phyloP scores from a whole-genome alignment of 805 yeast genomes.

The Saccharomyces mikatae region DNA sequence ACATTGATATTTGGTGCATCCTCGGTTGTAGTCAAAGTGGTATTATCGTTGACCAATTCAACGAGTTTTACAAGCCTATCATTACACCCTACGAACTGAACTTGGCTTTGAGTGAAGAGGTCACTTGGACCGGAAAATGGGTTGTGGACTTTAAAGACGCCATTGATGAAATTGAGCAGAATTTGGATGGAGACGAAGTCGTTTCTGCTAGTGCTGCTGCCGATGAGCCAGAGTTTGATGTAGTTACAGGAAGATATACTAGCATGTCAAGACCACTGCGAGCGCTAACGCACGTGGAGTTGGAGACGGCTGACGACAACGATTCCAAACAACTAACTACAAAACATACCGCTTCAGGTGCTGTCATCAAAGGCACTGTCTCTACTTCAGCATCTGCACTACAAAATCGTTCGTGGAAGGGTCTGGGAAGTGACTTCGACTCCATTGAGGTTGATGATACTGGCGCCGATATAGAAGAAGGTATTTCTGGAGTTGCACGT shows the following conservation, averaged over 20 bases:
- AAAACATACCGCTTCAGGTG: conserved; percentile 43
- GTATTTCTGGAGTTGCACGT: conserved; percentile 82
- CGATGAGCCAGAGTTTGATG: conserved; percentile 64
- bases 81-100: conserved; percentile 88
- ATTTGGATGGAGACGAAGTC: conserved; percentile 15
- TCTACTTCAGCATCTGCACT: conserved; percentile 80
- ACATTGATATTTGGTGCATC: conserved; percentile 90
- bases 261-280: conserved; percentile 71
- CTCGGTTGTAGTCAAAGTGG: conserved; percentile 95
- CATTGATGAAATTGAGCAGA: conserved; percentile 31
- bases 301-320: conserved; percentile 36
- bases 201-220: conserved; percentile 3
- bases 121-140: conserved; percentile 94
- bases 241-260: conserved; percentile 74
- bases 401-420: conserved; percentile 75
- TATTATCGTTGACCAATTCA: conserved; percentile 66
- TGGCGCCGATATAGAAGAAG: conserved; percentile 81
- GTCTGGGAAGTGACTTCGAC: conserved; percentile 78
- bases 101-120: conserved; percentile 66
- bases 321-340: conserved; percentile 38
- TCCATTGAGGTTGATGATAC: conserved; percentile 39
- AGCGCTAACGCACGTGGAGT: conserved; percentile 52
- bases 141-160: conserved; percentile 66
- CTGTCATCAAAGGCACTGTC: conserved; percentile 66
- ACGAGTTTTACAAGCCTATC: conserved; percentile 82